Evolutionary conservation across 2,329 filamentous ascomycete genomes (phyloP).

Genomic region (Talaromyces sp.): DNA sequence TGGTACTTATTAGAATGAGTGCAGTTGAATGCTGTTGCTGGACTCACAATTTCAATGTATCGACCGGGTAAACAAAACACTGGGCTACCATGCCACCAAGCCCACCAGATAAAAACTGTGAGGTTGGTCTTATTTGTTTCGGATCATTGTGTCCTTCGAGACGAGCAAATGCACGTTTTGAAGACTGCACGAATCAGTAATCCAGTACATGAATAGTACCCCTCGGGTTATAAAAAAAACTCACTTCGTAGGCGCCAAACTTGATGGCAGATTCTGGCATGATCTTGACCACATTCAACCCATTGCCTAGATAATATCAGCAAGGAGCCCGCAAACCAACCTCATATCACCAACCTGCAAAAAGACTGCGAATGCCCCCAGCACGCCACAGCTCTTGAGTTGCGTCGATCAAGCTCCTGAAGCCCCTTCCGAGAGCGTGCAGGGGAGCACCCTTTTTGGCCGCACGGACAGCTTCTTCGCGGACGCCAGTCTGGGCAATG

Average conservation of each 20-base stretch:
- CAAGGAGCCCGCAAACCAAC: background rate
- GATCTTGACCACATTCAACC: conserved; percentile 92
- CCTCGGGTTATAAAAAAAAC: conserved; percentile 11
- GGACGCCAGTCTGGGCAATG: conserved; percentile 75
- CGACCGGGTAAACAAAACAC: conserved; percentile 91
- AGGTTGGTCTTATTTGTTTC: conserved; percentile 70
- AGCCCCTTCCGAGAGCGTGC: conserved; percentile 60
- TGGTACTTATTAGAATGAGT: conserved; percentile 18
- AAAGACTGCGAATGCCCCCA: conserved; percentile 82
- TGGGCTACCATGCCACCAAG: conserved; percentile 92
- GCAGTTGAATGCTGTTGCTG: conserved; percentile 1
- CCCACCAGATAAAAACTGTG: conserved; percentile 87
- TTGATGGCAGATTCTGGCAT: conserved; percentile 99
- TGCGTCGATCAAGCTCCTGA: conserved; percentile 66
- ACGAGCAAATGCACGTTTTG: conserved; percentile 78
- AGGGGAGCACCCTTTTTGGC: conserved; percentile 66
- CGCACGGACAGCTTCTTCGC: conserved; percentile 56
- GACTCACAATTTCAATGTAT: conserved; percentile 59
- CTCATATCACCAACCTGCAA: conserved; percentile 65
- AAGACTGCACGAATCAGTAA: conserved; percentile 50
- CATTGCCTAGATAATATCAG: conserved; percentile 63
- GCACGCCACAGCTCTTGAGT: conserved; percentile 75
- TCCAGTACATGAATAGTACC: background rate
- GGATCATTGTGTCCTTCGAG: conserved; percentile 85
- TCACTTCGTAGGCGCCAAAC: conserved; percentile 88